Evolutionary conservation across 202 grass and related monocot genomes (phyloP).

Genomic region (Carex arenaria): DNA sequence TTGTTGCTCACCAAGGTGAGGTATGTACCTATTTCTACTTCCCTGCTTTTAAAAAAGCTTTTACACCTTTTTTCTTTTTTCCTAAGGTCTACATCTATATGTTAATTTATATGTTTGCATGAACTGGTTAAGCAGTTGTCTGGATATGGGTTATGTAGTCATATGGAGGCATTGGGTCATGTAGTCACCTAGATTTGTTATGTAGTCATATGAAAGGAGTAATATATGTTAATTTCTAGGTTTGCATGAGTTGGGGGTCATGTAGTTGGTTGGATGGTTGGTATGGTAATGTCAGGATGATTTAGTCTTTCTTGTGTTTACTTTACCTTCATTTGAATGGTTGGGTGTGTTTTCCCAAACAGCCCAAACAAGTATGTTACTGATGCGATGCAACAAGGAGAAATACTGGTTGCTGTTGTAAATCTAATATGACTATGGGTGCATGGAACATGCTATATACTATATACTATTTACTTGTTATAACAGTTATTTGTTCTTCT

Average conservation of each 20-base stretch:
- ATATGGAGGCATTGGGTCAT: neutral
- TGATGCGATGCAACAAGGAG: neutral
- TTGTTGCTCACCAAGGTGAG: constrained; percentile 87
- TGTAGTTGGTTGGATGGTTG: neutral
- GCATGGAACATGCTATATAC: neutral
- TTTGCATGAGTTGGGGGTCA: neutral
- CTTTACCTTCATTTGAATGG: neutral
- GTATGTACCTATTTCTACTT: constrained; percentile 39
- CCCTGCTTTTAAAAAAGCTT: neutral
- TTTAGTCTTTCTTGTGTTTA: neutral
- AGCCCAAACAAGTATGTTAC: neutral
- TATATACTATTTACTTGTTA: constrained; percentile 8
- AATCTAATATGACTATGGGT: constrained; percentile 17
- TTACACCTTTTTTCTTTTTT: neutral
- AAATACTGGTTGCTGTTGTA: constrained; percentile 12
- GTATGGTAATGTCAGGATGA: neutral
- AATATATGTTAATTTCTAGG: neutral
- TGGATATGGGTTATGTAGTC: neutral
- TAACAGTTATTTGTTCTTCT: neutral
- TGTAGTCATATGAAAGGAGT: neutral
- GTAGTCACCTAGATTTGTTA: neutral
- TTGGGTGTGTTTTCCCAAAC: neutral
- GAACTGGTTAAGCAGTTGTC: neutral
- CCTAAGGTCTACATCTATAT: neutral
- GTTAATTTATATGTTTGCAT: neutral